These are phyloP conservation scores for Testicularia cyperi DNA, from an alignment of 1,284 basidiomycete genomes.

Conservation along the genomic window DNA sequence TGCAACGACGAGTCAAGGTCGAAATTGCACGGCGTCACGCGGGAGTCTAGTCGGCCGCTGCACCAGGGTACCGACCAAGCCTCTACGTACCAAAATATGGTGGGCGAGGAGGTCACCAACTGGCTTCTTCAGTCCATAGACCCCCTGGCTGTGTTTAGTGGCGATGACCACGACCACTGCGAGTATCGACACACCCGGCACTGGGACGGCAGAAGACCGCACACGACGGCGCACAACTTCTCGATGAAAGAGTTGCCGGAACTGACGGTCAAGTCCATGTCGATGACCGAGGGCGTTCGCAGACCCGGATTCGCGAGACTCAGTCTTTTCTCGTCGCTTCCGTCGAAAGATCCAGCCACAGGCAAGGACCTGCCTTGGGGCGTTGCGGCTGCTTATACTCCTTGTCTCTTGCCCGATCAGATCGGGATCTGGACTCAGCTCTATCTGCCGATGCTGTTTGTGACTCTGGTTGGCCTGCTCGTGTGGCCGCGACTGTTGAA, in stretches of 20 bases:
- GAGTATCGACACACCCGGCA: conserved; percentile 37
- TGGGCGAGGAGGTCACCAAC: conserved; percentile 21
- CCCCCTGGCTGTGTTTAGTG: conserved; percentile 43
- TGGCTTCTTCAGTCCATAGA: conserved; percentile 38
- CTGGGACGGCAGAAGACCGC: background rate
- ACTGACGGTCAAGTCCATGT: conserved; percentile 50
- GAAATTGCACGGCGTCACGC: conserved; percentile 21
- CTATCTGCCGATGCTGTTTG: conserved; percentile 32
- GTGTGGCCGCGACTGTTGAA: conserved; percentile 7
- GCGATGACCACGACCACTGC: conserved; percentile 56
- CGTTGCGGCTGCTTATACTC: conserved; percentile 24
- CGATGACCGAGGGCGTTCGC: conserved; percentile 49
- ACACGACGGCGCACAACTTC: conserved; percentile 16
- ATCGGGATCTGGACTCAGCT: conserved; percentile 40
- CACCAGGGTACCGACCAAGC: conserved; percentile 40
- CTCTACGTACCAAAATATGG: conserved; percentile 49
- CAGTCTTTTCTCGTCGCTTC: conserved; percentile 16
- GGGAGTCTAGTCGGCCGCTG: conserved; percentile 32
- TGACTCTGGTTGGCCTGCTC: conserved; percentile 11
- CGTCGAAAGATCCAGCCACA: background rate
- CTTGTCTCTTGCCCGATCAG: conserved; percentile 49
- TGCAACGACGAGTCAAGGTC: conserved; percentile 32
- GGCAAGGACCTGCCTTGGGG: background rate
- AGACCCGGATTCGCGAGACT: conserved; percentile 48
- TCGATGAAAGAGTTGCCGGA: conserved; percentile 25